These are phyloP conservation scores for Heritiera fomes DNA, from an alignment of 345 rosid species.

Conservation along the genomic window DNA sequence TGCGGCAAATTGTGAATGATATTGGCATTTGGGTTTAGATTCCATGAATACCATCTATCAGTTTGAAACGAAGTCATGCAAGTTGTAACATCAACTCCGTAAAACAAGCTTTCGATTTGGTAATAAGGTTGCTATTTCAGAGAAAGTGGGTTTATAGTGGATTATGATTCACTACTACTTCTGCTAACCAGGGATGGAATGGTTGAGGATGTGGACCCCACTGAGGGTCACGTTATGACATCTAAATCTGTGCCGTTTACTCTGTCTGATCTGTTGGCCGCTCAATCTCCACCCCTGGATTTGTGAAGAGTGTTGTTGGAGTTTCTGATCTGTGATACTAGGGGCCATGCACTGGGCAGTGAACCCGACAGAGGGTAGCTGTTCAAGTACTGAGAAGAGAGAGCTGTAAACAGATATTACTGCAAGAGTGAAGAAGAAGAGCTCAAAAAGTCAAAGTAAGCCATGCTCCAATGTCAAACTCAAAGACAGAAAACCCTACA, in stretches of 20 bases:
- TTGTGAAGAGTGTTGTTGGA: neutral
- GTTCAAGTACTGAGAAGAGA: neutral
- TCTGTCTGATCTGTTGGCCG: neutral
- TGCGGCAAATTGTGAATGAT: neutral
- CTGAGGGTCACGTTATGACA: neutral
- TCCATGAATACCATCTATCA: neutral
- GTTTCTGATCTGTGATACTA: neutral
- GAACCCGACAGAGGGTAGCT: neutral
- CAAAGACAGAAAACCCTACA: too few species aligned
- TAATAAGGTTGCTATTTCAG: too few species aligned
- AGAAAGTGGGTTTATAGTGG: too few species aligned
- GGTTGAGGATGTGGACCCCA: slow-evolving; percentile 2
- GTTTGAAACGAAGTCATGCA: neutral
- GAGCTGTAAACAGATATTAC: neutral
- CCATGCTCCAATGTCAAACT: too few species aligned
- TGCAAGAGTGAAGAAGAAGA: neutral
- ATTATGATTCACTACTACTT: neutral
- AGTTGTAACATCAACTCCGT: too few species aligned
- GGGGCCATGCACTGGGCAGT: neutral
- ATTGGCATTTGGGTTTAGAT: neutral
- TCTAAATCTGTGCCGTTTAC: neutral
- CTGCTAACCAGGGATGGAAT: neutral
- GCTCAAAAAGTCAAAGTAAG: too few species aligned
- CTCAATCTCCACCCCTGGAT: neutral
- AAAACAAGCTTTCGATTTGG: too few species aligned